Conservation (phyloP, 2,329 filamentous ascomycete genomes). For the Penicillium vulpinum region DNA sequence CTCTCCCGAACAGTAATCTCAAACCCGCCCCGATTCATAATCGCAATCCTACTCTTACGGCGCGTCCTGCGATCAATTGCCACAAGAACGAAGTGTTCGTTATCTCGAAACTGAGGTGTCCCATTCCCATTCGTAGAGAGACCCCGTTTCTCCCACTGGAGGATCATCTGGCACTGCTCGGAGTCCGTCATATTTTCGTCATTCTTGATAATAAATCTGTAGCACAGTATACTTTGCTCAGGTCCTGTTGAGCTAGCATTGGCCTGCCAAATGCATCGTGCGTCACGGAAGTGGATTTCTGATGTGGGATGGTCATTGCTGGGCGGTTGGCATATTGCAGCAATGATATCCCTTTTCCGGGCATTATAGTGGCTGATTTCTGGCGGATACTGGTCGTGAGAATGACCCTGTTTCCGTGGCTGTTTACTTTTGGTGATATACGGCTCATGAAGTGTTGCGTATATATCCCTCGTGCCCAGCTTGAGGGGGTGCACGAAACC, state of each 20-base stretch:
- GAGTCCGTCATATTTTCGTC: constrained; percentile 1
- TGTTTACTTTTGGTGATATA: constrained; percentile 14
- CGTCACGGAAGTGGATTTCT: constrained; percentile 19
- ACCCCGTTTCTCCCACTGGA: constrained; percentile 23
- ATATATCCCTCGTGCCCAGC: constrained; percentile 28
- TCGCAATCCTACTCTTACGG: constrained; percentile 21
- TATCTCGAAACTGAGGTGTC: background rate
- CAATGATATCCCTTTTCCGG: constrained; percentile 17
- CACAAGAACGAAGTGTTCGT: constrained; percentile 20
- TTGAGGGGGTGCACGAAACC: constrained; percentile 23
- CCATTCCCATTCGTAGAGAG: background rate
- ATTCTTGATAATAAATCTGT: constrained; percentile 17
- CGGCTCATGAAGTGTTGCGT: constrained; percentile 28
- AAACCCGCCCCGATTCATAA: constrained; percentile 19
- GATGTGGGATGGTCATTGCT: background rate
- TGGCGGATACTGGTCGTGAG: background rate
- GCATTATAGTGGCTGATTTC: background rate
- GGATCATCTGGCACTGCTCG: constrained; percentile 13
- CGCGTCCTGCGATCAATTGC: constrained; percentile 21
- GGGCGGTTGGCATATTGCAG: constrained; percentile 16
- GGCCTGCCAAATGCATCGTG: constrained; percentile 19
- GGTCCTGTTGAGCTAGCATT: constrained; percentile 4
- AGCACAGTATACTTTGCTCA: constrained; percentile 10
- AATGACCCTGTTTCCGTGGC: background rate
- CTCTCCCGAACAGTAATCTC: constrained; percentile 29